Base-by-base conservation (phyloP, 495 filamentous ascomycete genomes). In the Aspergillus asperescens region DNA sequence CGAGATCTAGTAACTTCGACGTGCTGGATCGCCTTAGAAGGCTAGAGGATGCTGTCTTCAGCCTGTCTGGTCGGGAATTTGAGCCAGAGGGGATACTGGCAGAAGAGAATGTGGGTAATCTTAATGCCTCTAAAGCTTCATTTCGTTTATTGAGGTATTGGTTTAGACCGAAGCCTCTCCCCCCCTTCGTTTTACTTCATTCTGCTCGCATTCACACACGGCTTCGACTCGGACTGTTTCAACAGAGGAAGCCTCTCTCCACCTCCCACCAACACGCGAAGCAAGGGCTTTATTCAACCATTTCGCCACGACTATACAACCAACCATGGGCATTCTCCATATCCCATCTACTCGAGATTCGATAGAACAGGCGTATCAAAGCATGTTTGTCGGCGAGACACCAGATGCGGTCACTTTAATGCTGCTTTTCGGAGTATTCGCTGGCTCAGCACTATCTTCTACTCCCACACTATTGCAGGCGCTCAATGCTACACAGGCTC, bases 351-450 rank as follows among this genome's bases (percentile, higher is more conserved):
- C 55, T 0, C 48, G 53, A 19, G 13, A 5, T 3, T 29, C 61
- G 3, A 59, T 67, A 44, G 60, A 69, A 20, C 32, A 54, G 8
- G 52, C 52, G 8, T 69, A 69, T 32, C 42, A 60, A 31, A 39
- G 28, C 10, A 39, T 64, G 27, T 45, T 63, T 2, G 47, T 61
- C 16, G 64, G 59, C 0, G 47, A 60, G 23, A 6, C 7, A 7
- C 60, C 62, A 2, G 39, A 27, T 1, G 18, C 46, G 2, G 46
- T 54, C 3, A 47, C 53, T 1, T 13, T 66, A 10, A 48, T 60
- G 35, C 37, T 69, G 18, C 32, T 64, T 1, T 59, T 66, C n/a
- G 50, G 44, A 22, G 57, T 69, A 4, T 69, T 66, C 48, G 57
- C 62, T 0, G 60, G 63, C 1, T 40, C 62, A 5, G 48, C 62